Base-by-base conservation (phyloP, 163 green algal genomes). In the Scenedesmus sp. region DNA sequence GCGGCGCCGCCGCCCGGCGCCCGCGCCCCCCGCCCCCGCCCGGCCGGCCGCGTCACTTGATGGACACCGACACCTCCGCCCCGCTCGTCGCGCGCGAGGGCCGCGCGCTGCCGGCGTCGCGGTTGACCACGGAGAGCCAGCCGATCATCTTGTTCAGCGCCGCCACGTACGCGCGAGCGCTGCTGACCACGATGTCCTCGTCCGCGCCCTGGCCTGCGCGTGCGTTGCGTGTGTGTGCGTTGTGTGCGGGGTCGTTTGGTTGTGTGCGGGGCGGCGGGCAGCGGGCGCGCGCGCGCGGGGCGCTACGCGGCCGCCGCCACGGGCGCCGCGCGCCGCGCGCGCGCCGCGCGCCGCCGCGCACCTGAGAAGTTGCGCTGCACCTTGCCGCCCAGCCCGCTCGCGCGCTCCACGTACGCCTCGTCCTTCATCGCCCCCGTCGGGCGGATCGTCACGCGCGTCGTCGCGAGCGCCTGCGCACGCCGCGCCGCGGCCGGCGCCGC, bases 121-220 rank as follows among this genome's bases (percentile, higher is more conserved):
- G 44, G 33, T 44, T 66, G 15, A 77, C 69, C 9, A 77, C 69
- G 26, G 57, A 69, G 36, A 91, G 70, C 78, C 80, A 91, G 15
- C 83, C 79, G 48, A 99, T 96, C 89, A 99, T 94, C 87, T 99
- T 98, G 91, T 99, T 99, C 7, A 99, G 83, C 14, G 96, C 96
- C 34, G 75, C 89, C 44, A 97, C 83, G 86, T 97, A 97, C 7
- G 93, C 93, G 15, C 94, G 87, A 0, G 88, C 93, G 17, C 77
- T 92, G 4, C 92, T 85, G 34, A 99, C 95, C 4, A 99, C 95
- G 60, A 99, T 96, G 84, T 99, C 96, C 71, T 95, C 92, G 75
- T 97, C 87, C 0, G 96, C 91, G 47, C 93, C 94, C 14, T 77
- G 93, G 33, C 95, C 96, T 83, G 86, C 91, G 87, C 91, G 22